These are phyloP conservation scores for Astragalus glycyphyllos DNA, from an alignment of 306 rosid genomes.

Conservation along the genomic window DNA sequence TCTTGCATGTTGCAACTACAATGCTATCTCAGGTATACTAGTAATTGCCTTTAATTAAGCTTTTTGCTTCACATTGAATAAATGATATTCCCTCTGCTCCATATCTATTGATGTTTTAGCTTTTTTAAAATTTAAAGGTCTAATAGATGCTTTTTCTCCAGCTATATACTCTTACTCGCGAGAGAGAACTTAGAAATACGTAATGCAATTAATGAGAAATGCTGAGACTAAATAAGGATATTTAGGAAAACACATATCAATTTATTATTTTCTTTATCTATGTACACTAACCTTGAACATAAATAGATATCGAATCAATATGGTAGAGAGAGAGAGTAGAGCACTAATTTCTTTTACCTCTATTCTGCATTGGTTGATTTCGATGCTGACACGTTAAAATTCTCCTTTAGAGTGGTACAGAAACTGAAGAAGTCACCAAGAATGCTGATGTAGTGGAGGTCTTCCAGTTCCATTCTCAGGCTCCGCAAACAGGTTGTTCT, in stretches of 20 bases:
- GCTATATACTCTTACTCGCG: too few relatives aligned
- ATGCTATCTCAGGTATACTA: constrained; percentile 54
- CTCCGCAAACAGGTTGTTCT: constrained; percentile 39
- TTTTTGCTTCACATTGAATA: neutral
- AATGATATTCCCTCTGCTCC: neutral
- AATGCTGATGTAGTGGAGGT: constrained; percentile 47
- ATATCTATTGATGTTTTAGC: too few relatives aligned
- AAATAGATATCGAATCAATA: too few relatives aligned
- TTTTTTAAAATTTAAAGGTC: too few relatives aligned
- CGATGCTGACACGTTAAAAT: constrained; percentile 21
- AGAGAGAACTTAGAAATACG: too few relatives aligned
- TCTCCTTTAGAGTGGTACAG: constrained; percentile 42
- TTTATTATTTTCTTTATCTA: too few relatives aligned
- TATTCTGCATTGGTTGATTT: constrained; percentile 33
- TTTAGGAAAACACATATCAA: too few relatives aligned
- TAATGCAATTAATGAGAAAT: too few relatives aligned
- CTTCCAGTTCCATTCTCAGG: constrained; percentile 45
- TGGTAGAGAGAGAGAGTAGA: too few relatives aligned
- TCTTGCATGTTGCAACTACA: constrained; percentile 45
- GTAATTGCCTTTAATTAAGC: constrained; percentile 2
- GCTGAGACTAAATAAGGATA: too few relatives aligned
- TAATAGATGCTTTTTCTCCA: too few relatives aligned
- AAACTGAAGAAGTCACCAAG: constrained; percentile 22
- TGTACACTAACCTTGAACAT: too few relatives aligned
- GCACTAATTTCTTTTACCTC: constrained; percentile 3